phyloP scores from a whole-genome alignment of 305 asterid genomes.

The Fraxinus platypoda region DNA sequence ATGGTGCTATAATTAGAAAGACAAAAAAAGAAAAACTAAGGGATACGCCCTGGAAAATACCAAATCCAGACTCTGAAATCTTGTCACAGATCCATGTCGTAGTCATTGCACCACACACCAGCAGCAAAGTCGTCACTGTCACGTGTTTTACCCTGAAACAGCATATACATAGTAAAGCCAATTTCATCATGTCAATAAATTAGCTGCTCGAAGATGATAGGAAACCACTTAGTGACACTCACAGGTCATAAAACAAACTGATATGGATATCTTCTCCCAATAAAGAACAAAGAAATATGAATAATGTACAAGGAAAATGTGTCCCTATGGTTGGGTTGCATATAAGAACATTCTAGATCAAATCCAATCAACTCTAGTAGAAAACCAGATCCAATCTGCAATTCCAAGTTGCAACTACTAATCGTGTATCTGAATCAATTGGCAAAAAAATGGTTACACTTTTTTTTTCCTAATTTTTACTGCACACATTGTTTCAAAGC shows the following conservation, averaged over 20 bases:
- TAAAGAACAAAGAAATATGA: neutral
- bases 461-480: neutral
- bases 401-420: neutral
- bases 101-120: slow-evolving; percentile 98
- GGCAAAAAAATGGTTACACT: neutral
- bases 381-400: neutral
- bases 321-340: neutral
- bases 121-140: slow-evolving; percentile 62
- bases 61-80: slow-evolving; percentile 93
- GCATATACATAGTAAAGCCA: neutral
- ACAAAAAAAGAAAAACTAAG: neutral
- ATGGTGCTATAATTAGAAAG: neutral
- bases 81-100: slow-evolving; percentile 91
- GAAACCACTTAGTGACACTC: neutral
- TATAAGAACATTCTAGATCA: neutral
- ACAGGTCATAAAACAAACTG: neutral
- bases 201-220: neutral
- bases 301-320: neutral
- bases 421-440: neutral
- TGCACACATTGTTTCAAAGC: neutral
- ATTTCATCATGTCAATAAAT: neutral
- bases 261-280: neutral
- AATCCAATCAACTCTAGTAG: neutral
- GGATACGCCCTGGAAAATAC: slow-evolving; percentile 34
- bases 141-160: slow-evolving; percentile 81